Evolutionary conservation across 345 rosid species (phyloP).

Genomic region (Hibiscus trionum): DNA sequence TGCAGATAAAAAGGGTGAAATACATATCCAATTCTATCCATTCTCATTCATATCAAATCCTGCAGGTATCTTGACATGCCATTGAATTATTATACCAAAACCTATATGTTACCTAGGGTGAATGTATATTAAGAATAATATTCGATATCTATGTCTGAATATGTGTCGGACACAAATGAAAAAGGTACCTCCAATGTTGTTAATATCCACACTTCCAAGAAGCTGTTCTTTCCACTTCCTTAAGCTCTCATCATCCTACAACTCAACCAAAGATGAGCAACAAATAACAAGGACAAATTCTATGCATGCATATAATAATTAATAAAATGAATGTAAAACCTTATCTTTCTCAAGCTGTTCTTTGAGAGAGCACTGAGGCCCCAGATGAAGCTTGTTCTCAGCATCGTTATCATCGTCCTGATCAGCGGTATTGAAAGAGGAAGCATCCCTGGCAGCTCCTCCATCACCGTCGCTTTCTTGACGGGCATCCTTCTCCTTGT

Average conservation of each 20-base stretch:
- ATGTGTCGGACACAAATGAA: neutral
- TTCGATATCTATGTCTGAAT: neutral
- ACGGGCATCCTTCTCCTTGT: neutral
- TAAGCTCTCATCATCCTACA: conserved; percentile 73
- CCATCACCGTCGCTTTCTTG: conserved; percentile 23
- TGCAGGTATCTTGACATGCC: too few species aligned
- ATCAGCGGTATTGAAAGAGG: conserved; percentile 33
- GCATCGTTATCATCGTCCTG: conserved; percentile 50
- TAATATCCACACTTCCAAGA: conserved; percentile 61
- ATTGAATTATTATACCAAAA: too few species aligned
- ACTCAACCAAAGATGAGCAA: conserved; percentile 8
- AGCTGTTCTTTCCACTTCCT: conserved; percentile 89
- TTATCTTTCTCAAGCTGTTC: conserved; percentile 71
- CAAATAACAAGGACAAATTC: neutral
- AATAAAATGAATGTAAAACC: conserved; percentile 19
- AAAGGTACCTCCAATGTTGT: conserved; percentile 53
- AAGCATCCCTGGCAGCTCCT: conserved; percentile 34
- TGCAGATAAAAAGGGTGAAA: conserved; percentile 22
- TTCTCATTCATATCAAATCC: neutral
- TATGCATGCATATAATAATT: neutral
- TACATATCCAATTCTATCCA: neutral
- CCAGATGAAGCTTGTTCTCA: conserved; percentile 45
- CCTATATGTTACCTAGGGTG: too few species aligned
- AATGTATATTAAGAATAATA: too few species aligned
- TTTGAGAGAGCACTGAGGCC: conserved; percentile 69